Evolutionary conservation across 1,284 basidiomycete genomes (phyloP).

Genomic region (Pisolithus thermaeus): DNA sequence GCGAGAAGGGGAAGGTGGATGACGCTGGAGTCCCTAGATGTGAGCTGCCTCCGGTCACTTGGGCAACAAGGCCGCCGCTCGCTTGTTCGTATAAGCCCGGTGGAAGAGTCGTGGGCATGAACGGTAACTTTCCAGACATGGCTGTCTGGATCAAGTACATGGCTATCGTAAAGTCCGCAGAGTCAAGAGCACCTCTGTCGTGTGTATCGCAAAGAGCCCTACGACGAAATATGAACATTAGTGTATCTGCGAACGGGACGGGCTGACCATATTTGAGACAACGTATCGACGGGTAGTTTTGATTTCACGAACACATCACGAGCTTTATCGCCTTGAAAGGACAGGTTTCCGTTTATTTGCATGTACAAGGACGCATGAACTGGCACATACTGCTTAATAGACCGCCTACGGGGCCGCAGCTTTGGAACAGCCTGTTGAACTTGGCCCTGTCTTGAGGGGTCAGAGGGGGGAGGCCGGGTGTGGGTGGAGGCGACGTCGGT

Average conservation of each 20-base stretch:
- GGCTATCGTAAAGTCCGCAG: constrained; percentile 91
- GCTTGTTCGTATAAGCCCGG: constrained; percentile 89
- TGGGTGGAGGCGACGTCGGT: constrained; percentile 52
- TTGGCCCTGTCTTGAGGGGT: constrained; percentile 77
- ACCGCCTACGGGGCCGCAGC: constrained; percentile 69
- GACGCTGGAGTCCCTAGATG: constrained; percentile 47
- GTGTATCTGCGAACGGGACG: neutral
- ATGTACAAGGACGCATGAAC: neutral
- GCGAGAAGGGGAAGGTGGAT: constrained; percentile 32
- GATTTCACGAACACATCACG: constrained; percentile 93
- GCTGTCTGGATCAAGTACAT: constrained; percentile 94
- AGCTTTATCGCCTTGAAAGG: constrained; percentile 74
- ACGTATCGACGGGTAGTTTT: constrained; percentile 82
- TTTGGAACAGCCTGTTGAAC: constrained; percentile 75
- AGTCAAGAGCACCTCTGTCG: constrained; percentile 84
- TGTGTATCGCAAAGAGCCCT: constrained; percentile 96
- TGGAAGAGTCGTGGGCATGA: constrained; percentile 78
- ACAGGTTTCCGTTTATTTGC: constrained; percentile 5
- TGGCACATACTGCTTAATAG: constrained; percentile 60
- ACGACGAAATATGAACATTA: constrained; percentile 8
- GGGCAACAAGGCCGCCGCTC: constrained; percentile 46
- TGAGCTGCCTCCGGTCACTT: constrained; percentile 56
- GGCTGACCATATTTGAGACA: constrained; percentile 89
- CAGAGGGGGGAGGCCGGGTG: constrained; percentile 53
- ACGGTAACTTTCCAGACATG: constrained; percentile 78